These are phyloP conservation scores for Carex cristatella DNA, from an alignment of 176 grass and related monocot species.

Conservation along the genomic window DNA sequence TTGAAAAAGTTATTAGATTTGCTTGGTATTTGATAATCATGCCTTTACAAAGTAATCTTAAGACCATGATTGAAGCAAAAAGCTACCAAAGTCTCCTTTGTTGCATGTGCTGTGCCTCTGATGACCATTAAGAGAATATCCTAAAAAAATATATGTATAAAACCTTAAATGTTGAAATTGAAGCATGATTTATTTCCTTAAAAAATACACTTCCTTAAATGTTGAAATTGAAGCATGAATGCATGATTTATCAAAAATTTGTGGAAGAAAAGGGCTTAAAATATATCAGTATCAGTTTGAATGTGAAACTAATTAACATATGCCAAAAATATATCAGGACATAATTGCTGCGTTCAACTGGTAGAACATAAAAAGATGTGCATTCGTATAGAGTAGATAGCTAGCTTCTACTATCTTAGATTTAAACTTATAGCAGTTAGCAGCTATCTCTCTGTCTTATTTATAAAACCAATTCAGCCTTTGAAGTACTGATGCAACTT, in stretches of 20 bases:
- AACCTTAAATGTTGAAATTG: background rate
- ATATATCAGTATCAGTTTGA: too few species aligned
- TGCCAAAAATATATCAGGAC: too few species aligned
- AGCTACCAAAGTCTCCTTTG: background rate
- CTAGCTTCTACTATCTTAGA: background rate
- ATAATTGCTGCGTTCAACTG: too few species aligned
- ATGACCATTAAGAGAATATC: background rate
- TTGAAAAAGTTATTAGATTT: background rate
- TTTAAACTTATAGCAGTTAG: background rate
- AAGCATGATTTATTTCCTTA: too few species aligned
- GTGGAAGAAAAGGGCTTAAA: too few species aligned
- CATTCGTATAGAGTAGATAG: background rate
- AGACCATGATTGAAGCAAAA: conserved; percentile 6
- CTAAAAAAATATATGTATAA: background rate
- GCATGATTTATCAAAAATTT: too few species aligned
- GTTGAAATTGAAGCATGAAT: too few species aligned
- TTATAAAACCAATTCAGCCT: background rate
- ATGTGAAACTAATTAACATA: background rate
- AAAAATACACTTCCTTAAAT: too few species aligned
- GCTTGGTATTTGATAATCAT: background rate
- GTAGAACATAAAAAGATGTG: background rate
- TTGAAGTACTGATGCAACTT: conserved; percentile 5
- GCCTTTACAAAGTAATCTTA: background rate
- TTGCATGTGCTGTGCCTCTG: conserved; percentile 12
- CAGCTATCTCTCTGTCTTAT: background rate